A percentile compares a stretch with the other conserved stretches of the same genome.
Conservation (phyloP, 805 yeast genomes). For the Saccharomycopsis vini region DNA sequence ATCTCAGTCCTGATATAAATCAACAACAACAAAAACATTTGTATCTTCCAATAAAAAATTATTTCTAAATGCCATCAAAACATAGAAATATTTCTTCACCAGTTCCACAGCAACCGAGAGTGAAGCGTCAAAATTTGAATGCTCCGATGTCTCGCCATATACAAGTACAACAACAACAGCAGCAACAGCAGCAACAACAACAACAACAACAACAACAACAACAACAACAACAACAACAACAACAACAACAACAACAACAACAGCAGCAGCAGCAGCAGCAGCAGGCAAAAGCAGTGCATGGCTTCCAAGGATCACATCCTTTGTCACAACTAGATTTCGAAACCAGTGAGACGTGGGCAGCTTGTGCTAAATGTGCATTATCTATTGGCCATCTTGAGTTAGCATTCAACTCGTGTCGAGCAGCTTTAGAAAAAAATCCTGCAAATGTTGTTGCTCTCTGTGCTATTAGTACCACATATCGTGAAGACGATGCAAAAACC, state of each 20-base stretch:
- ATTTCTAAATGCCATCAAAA: conserved; percentile 9
- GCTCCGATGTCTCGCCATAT: not conserved
- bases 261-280: not conserved
- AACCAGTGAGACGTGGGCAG: conserved; percentile 19
- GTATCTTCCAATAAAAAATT: no score
- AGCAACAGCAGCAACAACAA: not conserved
- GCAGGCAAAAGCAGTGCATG: not conserved
- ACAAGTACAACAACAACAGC: no score
- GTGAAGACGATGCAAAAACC: conserved; percentile 31
- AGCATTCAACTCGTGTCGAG: conserved; percentile 37
- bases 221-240: not conserved
- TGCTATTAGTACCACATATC: conserved; percentile 35
- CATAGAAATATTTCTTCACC: conserved; percentile 15
- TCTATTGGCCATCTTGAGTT: conserved; percentile 21
- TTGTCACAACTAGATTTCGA: conserved; percentile 5
- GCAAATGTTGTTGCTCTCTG: conserved; percentile 32
- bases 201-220: not conserved
- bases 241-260: not conserved
- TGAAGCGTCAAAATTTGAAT: conserved; percentile 14
- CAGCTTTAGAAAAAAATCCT: conserved; percentile 35
- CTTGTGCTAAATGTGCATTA: conserved; percentile 15
- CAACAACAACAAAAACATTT: no score
- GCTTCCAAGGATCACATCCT: not conserved
- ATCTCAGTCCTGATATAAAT: no score
- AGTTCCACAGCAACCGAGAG: conserved; percentile 10